Conservation (phyloP, 331 rosid genomes). For the Quercus tomentella region DNA sequence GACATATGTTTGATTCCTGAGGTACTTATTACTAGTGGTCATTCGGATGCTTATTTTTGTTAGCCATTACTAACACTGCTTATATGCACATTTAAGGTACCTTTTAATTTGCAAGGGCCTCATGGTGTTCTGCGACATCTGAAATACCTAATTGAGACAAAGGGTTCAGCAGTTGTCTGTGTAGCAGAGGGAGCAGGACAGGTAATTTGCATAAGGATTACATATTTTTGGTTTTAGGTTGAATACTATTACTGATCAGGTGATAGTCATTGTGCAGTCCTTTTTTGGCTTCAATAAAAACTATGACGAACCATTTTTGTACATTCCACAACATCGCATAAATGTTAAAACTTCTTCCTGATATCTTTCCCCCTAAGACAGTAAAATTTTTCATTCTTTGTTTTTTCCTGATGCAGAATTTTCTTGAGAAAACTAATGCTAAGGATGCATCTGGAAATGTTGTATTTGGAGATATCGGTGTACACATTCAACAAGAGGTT, state of each 20-base stretch:
- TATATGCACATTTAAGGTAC: slow-evolving; percentile 51
- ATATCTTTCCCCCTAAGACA: background rate
- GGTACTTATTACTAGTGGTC: slow-evolving; percentile 40
- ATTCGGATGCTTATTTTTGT: background rate
- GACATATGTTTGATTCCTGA: slow-evolving; percentile 96
- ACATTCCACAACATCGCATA: background rate
- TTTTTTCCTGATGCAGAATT: slow-evolving; percentile 53
- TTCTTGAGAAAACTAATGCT: slow-evolving; percentile 81
- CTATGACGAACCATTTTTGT: background rate
- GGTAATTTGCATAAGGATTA: slow-evolving; percentile 29
- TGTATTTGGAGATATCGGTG: slow-evolving; percentile 87
- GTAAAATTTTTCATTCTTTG: background rate
- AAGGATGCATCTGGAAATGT: slow-evolving; percentile 95
- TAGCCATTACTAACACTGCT: slow-evolving; percentile 15
- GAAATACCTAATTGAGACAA: slow-evolving; percentile 76
- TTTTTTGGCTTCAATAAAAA: background rate
- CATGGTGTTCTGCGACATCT: slow-evolving; percentile 84
- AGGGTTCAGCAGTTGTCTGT: slow-evolving; percentile 95
- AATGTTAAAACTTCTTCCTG: background rate
- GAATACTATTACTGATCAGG: background rate
- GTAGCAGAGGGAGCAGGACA: slow-evolving; percentile 99
- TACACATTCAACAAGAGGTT: slow-evolving; percentile 92
- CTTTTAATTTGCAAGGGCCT: slow-evolving; percentile 75
- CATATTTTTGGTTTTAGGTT: background rate
- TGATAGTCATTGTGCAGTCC: slow-evolving; percentile 3